Percentiles rank a stretch among this genome's conserved stretches.
phyloP scores from a whole-genome alignment of 371 early-diverging fungal genomes.

The Encephalitozoon intestinalis region DNA sequence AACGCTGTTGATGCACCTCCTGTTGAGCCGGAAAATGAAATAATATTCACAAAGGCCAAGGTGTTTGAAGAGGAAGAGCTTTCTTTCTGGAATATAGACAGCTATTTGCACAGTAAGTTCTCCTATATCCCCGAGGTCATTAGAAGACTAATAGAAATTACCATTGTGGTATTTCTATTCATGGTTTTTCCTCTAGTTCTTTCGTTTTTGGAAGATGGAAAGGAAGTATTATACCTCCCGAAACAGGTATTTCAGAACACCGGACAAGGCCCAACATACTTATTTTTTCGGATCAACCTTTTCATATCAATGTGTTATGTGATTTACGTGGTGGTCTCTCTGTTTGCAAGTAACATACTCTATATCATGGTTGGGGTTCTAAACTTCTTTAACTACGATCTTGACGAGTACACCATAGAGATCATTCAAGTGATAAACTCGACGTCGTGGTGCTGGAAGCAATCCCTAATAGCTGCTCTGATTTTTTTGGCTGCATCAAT shows the following conservation, averaged over 20 bases:
- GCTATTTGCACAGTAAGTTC: constrained; percentile 30
- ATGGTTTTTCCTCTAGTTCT: constrained; percentile 28
- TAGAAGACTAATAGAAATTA: constrained; percentile 24
- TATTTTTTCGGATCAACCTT: constrained; percentile 9
- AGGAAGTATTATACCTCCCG: background rate
- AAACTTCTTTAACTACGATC: constrained; percentile 15
- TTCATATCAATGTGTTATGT: constrained; percentile 49
- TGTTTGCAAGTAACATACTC: constrained; percentile 39
- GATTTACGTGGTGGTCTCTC: constrained; percentile 23
- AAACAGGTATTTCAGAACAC: background rate
- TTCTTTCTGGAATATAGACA: constrained; percentile 42
- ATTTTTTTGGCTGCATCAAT: constrained; percentile 35
- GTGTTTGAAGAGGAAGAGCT: constrained; percentile 14
- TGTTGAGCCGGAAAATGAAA: constrained; percentile 2
- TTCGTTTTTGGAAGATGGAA: constrained; percentile 13
- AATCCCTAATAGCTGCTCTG: constrained; percentile 35
- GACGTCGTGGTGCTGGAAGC: constrained; percentile 23
- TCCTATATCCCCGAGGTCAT: background rate
- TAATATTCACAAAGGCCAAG: constrained; percentile 20
- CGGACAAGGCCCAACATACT: constrained; percentile 5
- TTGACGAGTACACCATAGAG: constrained; percentile 16
- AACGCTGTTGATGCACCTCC: constrained; percentile 16
- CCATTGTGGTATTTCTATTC: constrained; percentile 46
- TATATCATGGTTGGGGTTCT: constrained; percentile 36
- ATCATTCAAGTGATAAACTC: constrained; percentile 29